Evolutionary conservation across 441 rosid genomes (phyloP).

Genomic region (Melianthus villosus): DNA sequence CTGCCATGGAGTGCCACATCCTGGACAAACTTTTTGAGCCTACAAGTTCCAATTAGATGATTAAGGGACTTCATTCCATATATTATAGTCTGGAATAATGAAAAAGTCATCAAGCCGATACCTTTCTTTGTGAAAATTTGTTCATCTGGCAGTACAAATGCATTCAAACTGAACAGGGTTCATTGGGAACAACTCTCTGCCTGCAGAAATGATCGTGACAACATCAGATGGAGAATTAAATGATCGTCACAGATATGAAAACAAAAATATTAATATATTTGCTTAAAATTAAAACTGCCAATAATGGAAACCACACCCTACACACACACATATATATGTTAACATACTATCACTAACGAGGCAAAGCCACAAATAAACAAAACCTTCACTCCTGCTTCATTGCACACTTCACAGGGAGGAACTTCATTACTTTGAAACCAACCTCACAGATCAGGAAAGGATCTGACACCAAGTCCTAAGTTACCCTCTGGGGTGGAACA

Average conservation of each 20-base stretch:
- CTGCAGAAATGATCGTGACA: constrained; percentile 22
- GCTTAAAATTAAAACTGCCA: no score
- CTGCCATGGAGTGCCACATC: constrained; percentile 47
- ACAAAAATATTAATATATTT: no score
- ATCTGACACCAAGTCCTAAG: constrained; percentile 62
- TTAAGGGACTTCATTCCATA: neutral
- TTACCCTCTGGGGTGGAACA: constrained; percentile 34
- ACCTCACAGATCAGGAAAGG: constrained; percentile 67
- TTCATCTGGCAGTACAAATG: constrained; percentile 62
- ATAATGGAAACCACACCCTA: neutral
- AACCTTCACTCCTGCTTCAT: constrained; percentile 80
- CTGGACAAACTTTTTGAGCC: constrained; percentile 43
- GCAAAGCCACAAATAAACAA: constrained; percentile 7
- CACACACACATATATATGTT: neutral
- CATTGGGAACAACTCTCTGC: constrained; percentile 51
- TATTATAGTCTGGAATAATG: neutral
- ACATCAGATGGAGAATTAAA: neutral
- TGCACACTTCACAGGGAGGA: constrained; percentile 76
- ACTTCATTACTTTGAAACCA: constrained; percentile 54
- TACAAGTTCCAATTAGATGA: constrained; percentile 15
- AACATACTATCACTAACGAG: neutral
- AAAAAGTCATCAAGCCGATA: constrained; percentile 10
- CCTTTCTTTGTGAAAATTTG: constrained; percentile 33
- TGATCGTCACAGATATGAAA: no score
- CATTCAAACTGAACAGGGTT: constrained; percentile 40